Conservation (phyloP, 176 grass and related monocot genomes). For the Oryza officinalis region DNA sequence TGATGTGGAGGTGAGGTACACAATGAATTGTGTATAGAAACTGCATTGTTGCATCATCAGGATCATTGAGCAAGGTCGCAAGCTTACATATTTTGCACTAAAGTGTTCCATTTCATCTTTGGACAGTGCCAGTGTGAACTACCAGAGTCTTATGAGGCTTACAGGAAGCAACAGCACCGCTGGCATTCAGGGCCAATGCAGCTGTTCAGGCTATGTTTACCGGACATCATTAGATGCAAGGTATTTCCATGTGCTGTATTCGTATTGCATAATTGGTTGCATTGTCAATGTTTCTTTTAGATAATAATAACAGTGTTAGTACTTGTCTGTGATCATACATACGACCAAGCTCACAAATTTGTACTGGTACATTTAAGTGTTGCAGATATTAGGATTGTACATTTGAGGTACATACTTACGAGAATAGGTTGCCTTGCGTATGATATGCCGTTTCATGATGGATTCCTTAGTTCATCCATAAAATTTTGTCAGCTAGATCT, state of each 20-base stretch:
- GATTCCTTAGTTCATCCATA: neutral
- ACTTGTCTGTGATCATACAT: neutral
- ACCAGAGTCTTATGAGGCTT: slow-evolving; percentile 91
- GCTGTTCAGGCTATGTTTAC: slow-evolving; percentile 84
- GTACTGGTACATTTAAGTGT: neutral
- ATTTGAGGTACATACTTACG: neutral
- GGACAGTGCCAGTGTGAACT: slow-evolving; percentile 87
- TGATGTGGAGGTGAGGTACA: slow-evolving; percentile 68
- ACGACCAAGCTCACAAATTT: neutral
- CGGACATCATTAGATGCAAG: slow-evolving; percentile 75
- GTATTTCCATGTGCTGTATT: slow-evolving; percentile 40
- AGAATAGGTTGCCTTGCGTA: neutral
- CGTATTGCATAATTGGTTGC: neutral
- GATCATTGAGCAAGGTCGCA: neutral
- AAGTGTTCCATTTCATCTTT: neutral
- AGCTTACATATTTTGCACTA: neutral
- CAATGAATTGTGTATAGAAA: neutral
- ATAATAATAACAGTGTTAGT: neutral
- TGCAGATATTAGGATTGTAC: neutral
- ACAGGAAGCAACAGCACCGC: slow-evolving; percentile 91
- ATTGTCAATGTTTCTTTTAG: neutral
- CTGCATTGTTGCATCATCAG: neutral
- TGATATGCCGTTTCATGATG: neutral
- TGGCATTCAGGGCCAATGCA: slow-evolving; percentile 99
- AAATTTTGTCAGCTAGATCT: neutral